A percentile compares a stretch with the other conserved stretches of the same genome.
Conservation (phyloP, 148 eudicot species). For the Rhododendron molle region DNA sequence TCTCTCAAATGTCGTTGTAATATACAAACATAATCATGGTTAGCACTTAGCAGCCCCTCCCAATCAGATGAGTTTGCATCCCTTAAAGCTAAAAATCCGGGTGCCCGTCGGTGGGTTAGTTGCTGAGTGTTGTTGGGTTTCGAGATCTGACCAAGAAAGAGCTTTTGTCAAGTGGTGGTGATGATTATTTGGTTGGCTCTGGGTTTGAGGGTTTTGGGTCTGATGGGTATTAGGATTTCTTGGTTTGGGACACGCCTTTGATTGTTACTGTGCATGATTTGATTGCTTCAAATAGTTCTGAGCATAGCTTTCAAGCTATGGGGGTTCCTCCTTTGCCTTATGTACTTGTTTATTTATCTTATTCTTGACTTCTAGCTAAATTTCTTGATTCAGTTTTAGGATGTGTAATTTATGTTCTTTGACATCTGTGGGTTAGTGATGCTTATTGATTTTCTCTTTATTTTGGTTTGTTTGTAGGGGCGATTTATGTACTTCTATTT, state of each 20-base stretch:
- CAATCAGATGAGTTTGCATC: not conserved
- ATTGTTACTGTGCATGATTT: slow-evolving; percentile 47
- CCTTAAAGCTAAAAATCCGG: slow-evolving; percentile 21
- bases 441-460: not conserved
- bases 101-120: slow-evolving; percentile 49
- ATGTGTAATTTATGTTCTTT: not conserved
- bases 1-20: not conserved
- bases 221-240: slow-evolving; percentile 41
- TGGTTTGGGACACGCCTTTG: slow-evolving; percentile 51
- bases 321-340: slow-evolving; percentile 57
- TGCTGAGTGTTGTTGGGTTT: slow-evolving; percentile 50
- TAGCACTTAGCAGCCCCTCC: not conserved
- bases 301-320: slow-evolving; percentile 36
- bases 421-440: not conserved
- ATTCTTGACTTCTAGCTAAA: too few species aligned
- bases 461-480: not conserved
- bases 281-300: slow-evolving; percentile 25
- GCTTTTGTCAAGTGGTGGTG: slow-evolving; percentile 15
- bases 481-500: not conserved
- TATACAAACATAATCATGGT: not conserved
- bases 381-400: not conserved
- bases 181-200: not conserved
- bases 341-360: slow-evolving; percentile 15
- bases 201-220: not conserved
- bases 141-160: slow-evolving; percentile 26